A percentile compares a stretch with the other conserved stretches of the same genome.
These are phyloP conservation scores for Exophiala sp. DNA, from an alignment of 2,329 filamentous ascomycete genomes.

Conservation along the genomic window DNA sequence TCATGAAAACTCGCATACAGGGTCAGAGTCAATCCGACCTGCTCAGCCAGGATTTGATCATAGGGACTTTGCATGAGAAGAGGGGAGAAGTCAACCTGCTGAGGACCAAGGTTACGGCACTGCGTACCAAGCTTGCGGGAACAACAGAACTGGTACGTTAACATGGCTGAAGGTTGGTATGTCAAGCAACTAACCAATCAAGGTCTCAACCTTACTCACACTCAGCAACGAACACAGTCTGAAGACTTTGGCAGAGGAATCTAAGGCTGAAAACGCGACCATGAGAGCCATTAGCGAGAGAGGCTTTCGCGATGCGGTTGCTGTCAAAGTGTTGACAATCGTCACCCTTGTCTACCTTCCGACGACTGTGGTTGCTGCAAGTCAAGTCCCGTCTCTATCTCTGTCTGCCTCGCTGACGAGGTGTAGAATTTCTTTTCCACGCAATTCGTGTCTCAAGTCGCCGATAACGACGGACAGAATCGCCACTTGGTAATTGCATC, in stretches of 20 bases:
- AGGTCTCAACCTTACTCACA: neutral
- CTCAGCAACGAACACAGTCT: constrained; percentile 18
- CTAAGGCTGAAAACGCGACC: constrained; percentile 16
- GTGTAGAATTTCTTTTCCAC: constrained; percentile 28
- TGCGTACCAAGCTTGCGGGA: too few species aligned
- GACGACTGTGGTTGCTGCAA: constrained; percentile 23
- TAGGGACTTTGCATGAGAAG: neutral
- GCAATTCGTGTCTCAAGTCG: constrained; percentile 18
- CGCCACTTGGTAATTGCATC: constrained; percentile 5
- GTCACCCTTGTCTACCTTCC: constrained; percentile 28
- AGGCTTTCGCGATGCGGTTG: constrained; percentile 24
- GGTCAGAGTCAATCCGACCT: neutral
- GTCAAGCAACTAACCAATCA: neutral
- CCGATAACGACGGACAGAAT: neutral
- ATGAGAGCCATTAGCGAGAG: constrained; percentile 24
- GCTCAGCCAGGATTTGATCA: neutral
- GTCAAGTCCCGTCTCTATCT: neutral
- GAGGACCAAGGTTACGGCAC: neutral
- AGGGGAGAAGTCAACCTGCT: neutral
- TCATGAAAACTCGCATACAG: neutral
- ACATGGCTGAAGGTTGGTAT: neutral
- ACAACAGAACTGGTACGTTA: too few species aligned
- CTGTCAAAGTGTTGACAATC: constrained; percentile 27
- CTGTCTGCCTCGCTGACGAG: neutral
- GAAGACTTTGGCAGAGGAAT: constrained; percentile 19